phyloP scores from a whole-genome alignment of 352 stramenopile genomes.

The Phytophthora citrophthora region DNA sequence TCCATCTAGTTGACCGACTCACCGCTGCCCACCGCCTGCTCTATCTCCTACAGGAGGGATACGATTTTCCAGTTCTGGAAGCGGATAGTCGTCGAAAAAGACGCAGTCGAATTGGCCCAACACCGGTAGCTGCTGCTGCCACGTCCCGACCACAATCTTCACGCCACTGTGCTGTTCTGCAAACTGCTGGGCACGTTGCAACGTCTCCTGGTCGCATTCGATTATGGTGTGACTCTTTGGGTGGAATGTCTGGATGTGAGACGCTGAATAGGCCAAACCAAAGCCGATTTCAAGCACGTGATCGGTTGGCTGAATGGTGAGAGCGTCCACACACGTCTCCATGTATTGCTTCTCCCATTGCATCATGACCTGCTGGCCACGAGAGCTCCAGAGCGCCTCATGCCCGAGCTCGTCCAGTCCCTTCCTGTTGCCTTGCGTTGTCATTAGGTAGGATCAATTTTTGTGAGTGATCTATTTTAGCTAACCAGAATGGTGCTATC shows the following conservation, averaged over 20 bases:
- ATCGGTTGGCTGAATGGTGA: conserved; percentile 50
- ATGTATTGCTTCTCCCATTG: conserved; percentile 88
- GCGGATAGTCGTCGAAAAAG: conserved; percentile 86
- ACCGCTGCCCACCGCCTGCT: conserved; percentile 16
- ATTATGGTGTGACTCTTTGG: conserved; percentile 76
- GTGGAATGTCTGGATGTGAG: conserved; percentile 63
- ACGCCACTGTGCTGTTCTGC: conserved; percentile 40
- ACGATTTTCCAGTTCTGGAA: conserved; percentile 52
- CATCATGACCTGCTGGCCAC: conserved; percentile 90
- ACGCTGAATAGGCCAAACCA: conserved; percentile 81
- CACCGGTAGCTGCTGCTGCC: conserved; percentile 62
- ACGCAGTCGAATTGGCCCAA: conserved; percentile 77
- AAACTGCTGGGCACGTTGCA: conserved; percentile 59
- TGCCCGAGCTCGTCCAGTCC: conserved; percentile 49
- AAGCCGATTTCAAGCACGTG: conserved; percentile 90
- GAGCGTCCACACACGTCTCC: conserved; percentile 68
- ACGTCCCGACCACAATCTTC: conserved; percentile 66
- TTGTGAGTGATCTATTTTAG: too few species aligned
- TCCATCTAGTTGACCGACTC: neutral
- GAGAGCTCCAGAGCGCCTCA: conserved; percentile 69
- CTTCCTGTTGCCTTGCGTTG: conserved; percentile 52
- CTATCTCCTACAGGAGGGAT: neutral
- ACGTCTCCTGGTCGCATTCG: conserved; percentile 73
- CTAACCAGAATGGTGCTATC: too few species aligned
- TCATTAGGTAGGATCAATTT: conserved; percentile 12